Base-by-base conservation (phyloP, 768 basidiomycete genomes). In the Xerocomus potaroensis region DNA sequence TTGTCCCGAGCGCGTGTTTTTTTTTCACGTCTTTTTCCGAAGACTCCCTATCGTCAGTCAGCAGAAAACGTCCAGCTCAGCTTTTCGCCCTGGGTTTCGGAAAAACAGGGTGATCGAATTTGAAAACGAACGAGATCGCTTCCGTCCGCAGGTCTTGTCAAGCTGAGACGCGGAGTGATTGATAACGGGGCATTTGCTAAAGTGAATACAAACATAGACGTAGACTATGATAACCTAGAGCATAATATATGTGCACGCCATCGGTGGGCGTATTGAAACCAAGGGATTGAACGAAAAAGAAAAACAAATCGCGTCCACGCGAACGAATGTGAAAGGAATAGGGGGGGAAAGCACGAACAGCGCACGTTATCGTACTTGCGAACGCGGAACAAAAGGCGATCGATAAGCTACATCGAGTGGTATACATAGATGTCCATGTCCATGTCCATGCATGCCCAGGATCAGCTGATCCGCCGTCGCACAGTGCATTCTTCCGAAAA, bases 381-480 rank as follows among this genome's bases (percentile, higher is more conserved):
- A 9, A 33, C 9, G 22, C 3, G 36, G 9, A 35, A 22, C 19
- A n/a, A n/a, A 23, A 11, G 44, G 5, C 15, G 24, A 47, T 39
- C 43, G 55, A 49, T 55, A 59, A 58, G 56, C 43, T 51, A 55
- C 48, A 49, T 41, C 40, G 19, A 43, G 30, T 12, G 26, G 35
- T 43, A 51, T 57, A 51, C 34, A 47, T 55, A 48, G 14, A 32
- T 43, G 31, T 41, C 36, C 42, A 37, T 7, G 37, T 40, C 41
- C 41, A 21, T 34, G 11, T 29, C 10, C 35, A 31, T 22, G 16
- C 24, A 38, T 26, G 31, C 34, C 37, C 29, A 55, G 34, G 18
- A 47, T 49, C 45, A 49, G 14, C 16, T 31, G 18, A 24, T 3
- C 34, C 16, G 30, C 16, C 21, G 37, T n/a, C n/a, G n/a, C n/a